Evolutionary conservation across 768 basidiomycete genomes (phyloP).

Genomic region (Crepidotus variabilis): DNA sequence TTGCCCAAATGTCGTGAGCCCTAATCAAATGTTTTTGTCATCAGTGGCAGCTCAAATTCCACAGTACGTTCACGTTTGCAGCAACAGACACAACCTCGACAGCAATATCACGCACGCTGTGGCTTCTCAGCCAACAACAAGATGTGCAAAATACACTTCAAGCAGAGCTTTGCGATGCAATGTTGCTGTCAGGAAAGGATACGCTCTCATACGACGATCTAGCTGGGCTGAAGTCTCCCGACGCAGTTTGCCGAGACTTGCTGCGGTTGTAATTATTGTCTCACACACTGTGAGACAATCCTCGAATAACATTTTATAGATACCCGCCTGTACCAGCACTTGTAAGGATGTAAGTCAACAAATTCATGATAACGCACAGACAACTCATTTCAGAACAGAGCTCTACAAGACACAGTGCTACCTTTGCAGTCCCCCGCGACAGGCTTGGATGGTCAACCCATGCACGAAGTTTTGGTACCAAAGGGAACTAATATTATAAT

Average conservation of each 20-base stretch:
- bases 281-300: not conserved
- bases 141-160: constrained; percentile 35
- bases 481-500: constrained; percentile 34
- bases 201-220: constrained; percentile 35
- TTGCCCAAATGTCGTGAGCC: constrained; percentile 31
- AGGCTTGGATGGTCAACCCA: constrained; percentile 31
- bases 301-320: not conserved
- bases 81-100: constrained; percentile 41
- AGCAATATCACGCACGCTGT: constrained; percentile 29
- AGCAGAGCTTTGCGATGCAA: constrained; percentile 27
- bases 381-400: constrained; percentile 18
- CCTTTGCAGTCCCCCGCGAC: constrained; percentile 29
- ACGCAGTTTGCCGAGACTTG: constrained; percentile 38
- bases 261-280: constrained; percentile 28
- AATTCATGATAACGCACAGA: not conserved
- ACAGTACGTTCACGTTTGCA: constrained; percentile 34
- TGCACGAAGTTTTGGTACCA: constrained; percentile 33
- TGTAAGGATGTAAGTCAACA: constrained; percentile 13
- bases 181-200: constrained; percentile 13
- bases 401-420: constrained; percentile 22
- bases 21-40: not conserved
- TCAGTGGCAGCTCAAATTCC: not conserved
- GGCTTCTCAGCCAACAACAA: constrained; percentile 27
- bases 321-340: constrained; percentile 21
- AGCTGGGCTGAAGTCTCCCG: constrained; percentile 31